These are phyloP conservation scores for Yarrowia sp. DNA, from an alignment of 805 yeast genomes.

Conservation along the genomic window DNA sequence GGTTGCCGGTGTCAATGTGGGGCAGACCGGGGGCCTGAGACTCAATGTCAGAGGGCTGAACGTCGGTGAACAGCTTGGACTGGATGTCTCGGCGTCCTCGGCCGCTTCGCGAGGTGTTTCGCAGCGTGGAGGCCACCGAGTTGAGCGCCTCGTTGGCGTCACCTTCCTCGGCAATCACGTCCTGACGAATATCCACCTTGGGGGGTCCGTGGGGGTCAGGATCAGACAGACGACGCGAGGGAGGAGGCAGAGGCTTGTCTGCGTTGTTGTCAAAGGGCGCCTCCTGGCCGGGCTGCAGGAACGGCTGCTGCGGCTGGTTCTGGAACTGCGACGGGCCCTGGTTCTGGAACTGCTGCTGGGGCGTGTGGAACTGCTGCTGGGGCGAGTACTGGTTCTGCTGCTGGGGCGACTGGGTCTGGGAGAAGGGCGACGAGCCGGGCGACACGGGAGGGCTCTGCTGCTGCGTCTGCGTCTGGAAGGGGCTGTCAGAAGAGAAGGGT, in stretches of 20 bases:
- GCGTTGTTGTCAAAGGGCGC: constrained; percentile 9
- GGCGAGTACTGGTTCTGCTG: constrained; percentile 21
- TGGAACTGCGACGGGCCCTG: neutral
- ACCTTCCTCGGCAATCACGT: constrained; percentile 45
- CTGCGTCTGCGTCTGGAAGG: neutral
- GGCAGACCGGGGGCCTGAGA: constrained; percentile 14
- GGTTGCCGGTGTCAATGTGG: constrained; percentile 14
- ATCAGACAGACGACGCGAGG: constrained; percentile 34
- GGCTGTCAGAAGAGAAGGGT: neutral
- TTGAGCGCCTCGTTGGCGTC: constrained; percentile 48
- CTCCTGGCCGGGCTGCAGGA: constrained; percentile 23
- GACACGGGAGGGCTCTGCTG: constrained; percentile 24
- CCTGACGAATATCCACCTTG: constrained; percentile 45
- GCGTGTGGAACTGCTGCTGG: constrained; percentile 22
- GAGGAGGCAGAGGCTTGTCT: constrained; percentile 28
- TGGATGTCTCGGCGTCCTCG: constrained; percentile 49
- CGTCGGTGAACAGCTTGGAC: constrained; percentile 46
- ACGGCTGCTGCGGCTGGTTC: constrained; percentile 12
- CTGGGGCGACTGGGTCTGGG: constrained; percentile 19
- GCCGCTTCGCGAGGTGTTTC: constrained; percentile 46
- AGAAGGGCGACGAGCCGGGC: constrained; percentile 13
- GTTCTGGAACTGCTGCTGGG: constrained; percentile 10
- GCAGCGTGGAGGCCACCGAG: constrained; percentile 47
- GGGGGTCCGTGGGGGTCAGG: constrained; percentile 40
- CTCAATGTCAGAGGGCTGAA: constrained; percentile 44